Evolutionary conservation across 2,329 filamentous ascomycete species (phyloP), one percentile per base, ranked within the genome.

Genomic region (Ophioceras dolichostomum): DNA sequence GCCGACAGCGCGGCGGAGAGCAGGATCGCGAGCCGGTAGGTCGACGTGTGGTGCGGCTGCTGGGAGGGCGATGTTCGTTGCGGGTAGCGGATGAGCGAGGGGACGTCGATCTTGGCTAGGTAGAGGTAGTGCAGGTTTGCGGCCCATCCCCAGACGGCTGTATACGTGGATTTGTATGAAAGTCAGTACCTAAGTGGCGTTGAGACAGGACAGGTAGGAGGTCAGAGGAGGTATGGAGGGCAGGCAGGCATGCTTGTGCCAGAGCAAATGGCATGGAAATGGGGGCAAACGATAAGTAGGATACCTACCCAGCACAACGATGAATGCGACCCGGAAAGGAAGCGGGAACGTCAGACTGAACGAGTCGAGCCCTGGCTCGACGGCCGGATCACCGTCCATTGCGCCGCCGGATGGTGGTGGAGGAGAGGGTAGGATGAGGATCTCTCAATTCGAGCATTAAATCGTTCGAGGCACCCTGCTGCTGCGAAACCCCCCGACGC

Each of bases 131-230:
- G 87, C 29, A 96, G 75, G 63, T 95, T 96, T 49, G 83, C 60
- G 46, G 81, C 87, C 87, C 89, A 98, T 56, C 85, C 87, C 89
- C 89, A 96, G 52, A 94, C 79, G 48, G 85, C 87, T 93, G 47
- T 34, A 21, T 22, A 16, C 19, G 10, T 13, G 31, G 19, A n/a
- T n/a, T 34, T 16, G 32, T 10, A 4, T 34, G 4, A 2, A 19
- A 10, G 32, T 22, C 19, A 24, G 32, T n/a, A 18, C 21, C 10
- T 12, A 2, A n/a, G 16, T 20, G 14, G 10, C 5, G n/a, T 33
- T 18, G 16, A 17, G 17, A 19, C 12, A 32, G 8, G 16, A 13
- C 16, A 4, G n/a, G n/a, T n/a, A n/a, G n/a, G n/a, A n/a, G n/a
- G n/a, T n/a, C n/a, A n/a, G n/a, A n/a, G n/a, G n/a, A n/a, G n/a